These are phyloP conservation scores for Fusarium sp. DNA, from an alignment of 2,329 filamentous ascomycete species.

Conservation along the genomic window DNA sequence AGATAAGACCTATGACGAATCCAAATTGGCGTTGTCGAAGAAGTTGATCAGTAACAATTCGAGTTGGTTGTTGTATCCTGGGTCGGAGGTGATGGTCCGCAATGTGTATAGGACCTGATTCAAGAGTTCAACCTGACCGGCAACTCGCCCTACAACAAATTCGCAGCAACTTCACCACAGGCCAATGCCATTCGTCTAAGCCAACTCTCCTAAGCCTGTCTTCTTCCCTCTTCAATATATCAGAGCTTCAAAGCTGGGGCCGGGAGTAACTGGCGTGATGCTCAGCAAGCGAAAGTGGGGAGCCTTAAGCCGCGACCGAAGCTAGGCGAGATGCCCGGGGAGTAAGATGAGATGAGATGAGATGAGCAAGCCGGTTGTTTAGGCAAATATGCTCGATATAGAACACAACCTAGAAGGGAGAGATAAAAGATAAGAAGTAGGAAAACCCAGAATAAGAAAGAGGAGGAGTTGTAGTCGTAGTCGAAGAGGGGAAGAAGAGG, in stretches of 20 bases:
- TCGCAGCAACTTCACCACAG: background rate
- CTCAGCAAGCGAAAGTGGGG: slow-evolving; percentile 35
- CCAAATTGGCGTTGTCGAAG: background rate
- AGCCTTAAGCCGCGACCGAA: slow-evolving; percentile 17
- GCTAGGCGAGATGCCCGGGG: slow-evolving; percentile 5
- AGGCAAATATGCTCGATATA: slow-evolving; percentile 2
- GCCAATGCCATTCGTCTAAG: background rate
- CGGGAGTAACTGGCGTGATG: slow-evolving; percentile 35
- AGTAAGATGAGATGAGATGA: slow-evolving; percentile 21
- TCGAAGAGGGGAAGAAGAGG: slow-evolving; percentile 25
- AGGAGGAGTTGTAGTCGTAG: slow-evolving; percentile 9
- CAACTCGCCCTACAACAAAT: background rate
- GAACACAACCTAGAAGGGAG: background rate
- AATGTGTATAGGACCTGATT: slow-evolving; percentile 19
- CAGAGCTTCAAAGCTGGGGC: slow-evolving; percentile 10
- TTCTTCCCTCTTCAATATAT: background rate
- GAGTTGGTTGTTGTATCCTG: slow-evolving; percentile 23
- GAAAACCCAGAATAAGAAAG: slow-evolving; percentile 3
- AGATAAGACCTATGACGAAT: background rate
- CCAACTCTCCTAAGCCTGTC: background rate
- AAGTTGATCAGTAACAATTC: slow-evolving; percentile 7
- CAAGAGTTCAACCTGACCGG: background rate
- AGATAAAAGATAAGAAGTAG: background rate
- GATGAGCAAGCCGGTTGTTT: slow-evolving; percentile 1
- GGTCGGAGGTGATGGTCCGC: background rate